phyloP scores from a whole-genome alignment of 1,284 basidiomycete genomes.

The Trametes versicolor region DNA sequence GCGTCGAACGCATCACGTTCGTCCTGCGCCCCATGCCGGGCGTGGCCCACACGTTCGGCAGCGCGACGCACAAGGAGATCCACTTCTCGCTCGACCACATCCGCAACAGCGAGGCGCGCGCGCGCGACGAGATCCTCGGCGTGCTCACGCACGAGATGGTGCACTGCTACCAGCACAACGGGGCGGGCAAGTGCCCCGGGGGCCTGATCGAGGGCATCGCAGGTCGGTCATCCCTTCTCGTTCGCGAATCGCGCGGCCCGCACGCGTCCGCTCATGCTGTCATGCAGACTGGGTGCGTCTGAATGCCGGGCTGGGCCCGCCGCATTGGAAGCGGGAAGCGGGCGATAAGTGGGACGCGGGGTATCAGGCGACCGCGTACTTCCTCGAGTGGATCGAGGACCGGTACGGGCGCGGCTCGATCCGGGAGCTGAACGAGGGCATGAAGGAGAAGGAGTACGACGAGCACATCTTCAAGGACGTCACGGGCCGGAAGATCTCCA shows the following conservation, averaged over 20 bases:
- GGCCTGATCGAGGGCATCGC: slow-evolving; percentile 81
- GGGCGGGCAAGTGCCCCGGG: slow-evolving; percentile 63
- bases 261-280: slow-evolving; percentile 2
- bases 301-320: slow-evolving; percentile 62
- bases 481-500: slow-evolving; percentile 59
- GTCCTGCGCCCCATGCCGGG: slow-evolving; percentile 72
- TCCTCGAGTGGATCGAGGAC: slow-evolving; percentile 75
- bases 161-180: slow-evolving; percentile 79
- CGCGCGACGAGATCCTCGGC: slow-evolving; percentile 67
- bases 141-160: slow-evolving; percentile 76
- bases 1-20: slow-evolving; percentile 63
- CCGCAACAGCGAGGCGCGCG: slow-evolving; percentile 53
- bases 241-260: slow-evolving; percentile 3
- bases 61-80: slow-evolving; percentile 70
- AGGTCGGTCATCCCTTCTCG: slow-evolving; percentile 52
- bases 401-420: slow-evolving; percentile 63
- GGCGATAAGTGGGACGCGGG: slow-evolving; percentile 75
- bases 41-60: slow-evolving; percentile 70
- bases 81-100: slow-evolving; percentile 75
- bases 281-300: slow-evolving; percentile 74
- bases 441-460: slow-evolving; percentile 61
- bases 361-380: slow-evolving; percentile 75
- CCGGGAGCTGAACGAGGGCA: slow-evolving; percentile 60
- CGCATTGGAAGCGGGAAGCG: slow-evolving; percentile 64
- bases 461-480: slow-evolving; percentile 60